Conservation (phyloP, 495 filamentous ascomycete species). For the Lophiostoma macrostomum region DNA sequence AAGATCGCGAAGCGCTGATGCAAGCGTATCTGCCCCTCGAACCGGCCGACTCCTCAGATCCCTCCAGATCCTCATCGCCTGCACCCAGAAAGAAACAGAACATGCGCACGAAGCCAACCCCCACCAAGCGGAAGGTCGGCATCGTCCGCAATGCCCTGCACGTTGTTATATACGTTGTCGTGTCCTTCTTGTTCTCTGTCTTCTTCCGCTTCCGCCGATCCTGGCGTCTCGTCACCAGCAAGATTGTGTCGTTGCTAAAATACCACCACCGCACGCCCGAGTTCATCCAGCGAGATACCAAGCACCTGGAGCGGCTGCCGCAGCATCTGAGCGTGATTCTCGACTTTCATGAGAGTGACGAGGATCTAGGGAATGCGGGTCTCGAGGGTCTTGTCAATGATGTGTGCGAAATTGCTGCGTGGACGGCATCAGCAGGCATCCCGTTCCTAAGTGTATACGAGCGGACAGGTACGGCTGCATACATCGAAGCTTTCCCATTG, state of each 20-base stretch:
- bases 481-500: neutral
- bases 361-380: constrained; percentile 61
- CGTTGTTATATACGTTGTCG: constrained; percentile 63
- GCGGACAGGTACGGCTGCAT: constrained; percentile 63
- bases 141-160: constrained; percentile 67
- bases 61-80: constrained; percentile 22
- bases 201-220: constrained; percentile 76
- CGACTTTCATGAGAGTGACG: constrained; percentile 67
- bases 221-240: constrained; percentile 72
- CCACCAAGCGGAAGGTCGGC: constrained; percentile 56
- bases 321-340: constrained; percentile 86
- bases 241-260: constrained; percentile 72
- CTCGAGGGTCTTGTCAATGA: constrained; percentile 84
- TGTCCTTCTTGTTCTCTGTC: constrained; percentile 80
- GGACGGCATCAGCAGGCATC: constrained; percentile 86
- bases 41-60: constrained; percentile 33
- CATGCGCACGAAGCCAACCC: constrained; percentile 28
- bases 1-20: constrained; percentile 68
- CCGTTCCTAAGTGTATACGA: constrained; percentile 85
- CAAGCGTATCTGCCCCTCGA: constrained; percentile 72
- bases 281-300: constrained; percentile 85
- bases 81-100: constrained; percentile 34
- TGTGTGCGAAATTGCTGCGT: constrained; percentile 82
- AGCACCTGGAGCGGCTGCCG: constrained; percentile 65
- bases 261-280: constrained; percentile 94